Evolutionary conservation across 1,284 basidiomycete genomes (phyloP).

Genomic region (Trichosporon sp.): DNA sequence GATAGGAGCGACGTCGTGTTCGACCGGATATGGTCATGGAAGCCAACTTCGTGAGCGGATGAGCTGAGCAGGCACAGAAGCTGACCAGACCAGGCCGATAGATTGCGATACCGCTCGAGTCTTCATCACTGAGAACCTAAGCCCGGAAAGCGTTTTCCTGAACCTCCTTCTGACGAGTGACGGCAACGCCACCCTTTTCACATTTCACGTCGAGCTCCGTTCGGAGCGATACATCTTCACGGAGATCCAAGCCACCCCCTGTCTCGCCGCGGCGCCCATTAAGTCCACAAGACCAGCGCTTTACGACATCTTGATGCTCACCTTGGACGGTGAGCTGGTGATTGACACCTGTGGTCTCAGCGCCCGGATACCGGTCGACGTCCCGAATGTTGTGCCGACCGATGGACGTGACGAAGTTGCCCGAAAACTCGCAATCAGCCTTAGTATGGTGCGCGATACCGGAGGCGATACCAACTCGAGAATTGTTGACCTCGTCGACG

Average conservation of each 20-base stretch:
- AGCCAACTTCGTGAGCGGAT: slow-evolving; percentile 39
- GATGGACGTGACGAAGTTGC: slow-evolving; percentile 43
- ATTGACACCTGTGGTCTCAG: neutral
- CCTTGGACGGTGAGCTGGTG: slow-evolving; percentile 60
- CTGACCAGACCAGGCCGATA: slow-evolving; percentile 35
- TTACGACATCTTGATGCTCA: slow-evolving; percentile 69
- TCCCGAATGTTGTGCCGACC: slow-evolving; percentile 36
- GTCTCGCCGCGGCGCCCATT: slow-evolving; percentile 63
- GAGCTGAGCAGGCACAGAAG: too few species aligned
- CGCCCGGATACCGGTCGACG: slow-evolving; percentile 43
- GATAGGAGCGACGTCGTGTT: slow-evolving; percentile 48
- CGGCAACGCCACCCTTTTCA: slow-evolving; percentile 60
- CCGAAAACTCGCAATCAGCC: slow-evolving; percentile 40
- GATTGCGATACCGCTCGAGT: slow-evolving; percentile 57
- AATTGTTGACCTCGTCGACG: slow-evolving; percentile 51
- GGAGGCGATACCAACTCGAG: slow-evolving; percentile 22
- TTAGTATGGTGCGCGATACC: slow-evolving; percentile 42
- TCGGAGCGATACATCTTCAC: slow-evolving; percentile 47
- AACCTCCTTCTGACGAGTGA: slow-evolving; percentile 59
- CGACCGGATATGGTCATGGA: slow-evolving; percentile 46
- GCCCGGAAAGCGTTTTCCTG: slow-evolving; percentile 34
- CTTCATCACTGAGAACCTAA: slow-evolving; percentile 47
- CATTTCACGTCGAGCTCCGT: slow-evolving; percentile 59
- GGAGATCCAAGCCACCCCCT: slow-evolving; percentile 55
- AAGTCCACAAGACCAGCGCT: slow-evolving; percentile 66